These are phyloP conservation scores for Obba rivulosa DNA, from an alignment of 768 basidiomycete genomes.

Conservation along the genomic window DNA sequence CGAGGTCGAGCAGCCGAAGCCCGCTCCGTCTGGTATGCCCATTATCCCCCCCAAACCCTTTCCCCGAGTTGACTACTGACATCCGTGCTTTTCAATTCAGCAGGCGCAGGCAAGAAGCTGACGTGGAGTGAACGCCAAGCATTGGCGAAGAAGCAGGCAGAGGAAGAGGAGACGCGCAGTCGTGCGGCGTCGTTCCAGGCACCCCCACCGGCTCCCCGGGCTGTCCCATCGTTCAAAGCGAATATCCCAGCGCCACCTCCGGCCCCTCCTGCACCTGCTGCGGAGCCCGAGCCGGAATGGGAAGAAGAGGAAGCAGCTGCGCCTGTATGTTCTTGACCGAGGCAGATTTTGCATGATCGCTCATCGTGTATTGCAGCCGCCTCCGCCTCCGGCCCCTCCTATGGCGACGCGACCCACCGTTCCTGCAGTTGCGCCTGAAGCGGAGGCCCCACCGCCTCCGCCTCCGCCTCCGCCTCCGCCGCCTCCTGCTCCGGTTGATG, in stretches of 20 bases:
- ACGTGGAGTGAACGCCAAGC: conserved; percentile 96
- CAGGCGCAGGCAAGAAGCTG: conserved; percentile 61
- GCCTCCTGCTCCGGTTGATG: conserved; percentile 29
- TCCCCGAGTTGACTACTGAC: background rate
- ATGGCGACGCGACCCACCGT: conserved; percentile 8
- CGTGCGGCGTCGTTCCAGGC: conserved; percentile 46
- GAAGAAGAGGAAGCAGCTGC: conserved; percentile 22
- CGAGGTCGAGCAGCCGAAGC: conserved; percentile 21
- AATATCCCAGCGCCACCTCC: conserved; percentile 6
- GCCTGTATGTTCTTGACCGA: too few species aligned
- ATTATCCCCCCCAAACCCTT: too few species aligned
- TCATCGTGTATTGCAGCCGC: conserved; percentile 7
- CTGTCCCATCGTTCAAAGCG: conserved; percentile 10
- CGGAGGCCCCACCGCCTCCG: conserved; percentile 29
- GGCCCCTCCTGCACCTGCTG: conserved; percentile 3
- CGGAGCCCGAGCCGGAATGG: conserved; percentile 11
- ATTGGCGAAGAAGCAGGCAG: conserved; percentile 78
- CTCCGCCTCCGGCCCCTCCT: conserved; percentile 15
- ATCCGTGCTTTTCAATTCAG: background rate
- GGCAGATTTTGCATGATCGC: background rate
- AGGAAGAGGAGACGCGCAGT: conserved; percentile 70
- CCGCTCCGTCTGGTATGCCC: conserved; percentile 1
- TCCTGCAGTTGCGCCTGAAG: conserved; percentile 1
- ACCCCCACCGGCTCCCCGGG: conserved; percentile 20
- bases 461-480: conserved; percentile 29